Evolutionary conservation across 2,329 filamentous ascomycete species (phyloP).

Genomic region (Nemania bipapillata): DNA sequence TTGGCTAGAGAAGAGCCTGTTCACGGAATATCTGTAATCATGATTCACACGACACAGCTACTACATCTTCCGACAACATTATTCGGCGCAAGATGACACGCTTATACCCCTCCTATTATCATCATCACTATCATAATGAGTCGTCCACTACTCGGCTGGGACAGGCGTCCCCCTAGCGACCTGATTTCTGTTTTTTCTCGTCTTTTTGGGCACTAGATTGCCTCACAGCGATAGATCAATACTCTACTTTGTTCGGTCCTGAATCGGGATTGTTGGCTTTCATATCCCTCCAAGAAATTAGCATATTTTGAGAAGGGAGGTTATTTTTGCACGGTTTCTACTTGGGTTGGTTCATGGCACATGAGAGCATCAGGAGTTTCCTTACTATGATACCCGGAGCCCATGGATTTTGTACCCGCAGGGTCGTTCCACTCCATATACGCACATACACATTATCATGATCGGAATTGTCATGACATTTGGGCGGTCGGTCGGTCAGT

Average conservation of each 20-base stretch:
- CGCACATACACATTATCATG: slow-evolving; percentile 29
- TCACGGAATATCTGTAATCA: slow-evolving; percentile 52
- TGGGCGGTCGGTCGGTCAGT: slow-evolving; percentile 27
- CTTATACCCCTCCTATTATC: neutral
- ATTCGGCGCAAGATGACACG: neutral
- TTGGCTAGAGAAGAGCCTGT: slow-evolving; percentile 73
- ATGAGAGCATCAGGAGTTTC: slow-evolving; percentile 49
- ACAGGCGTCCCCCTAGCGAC: neutral
- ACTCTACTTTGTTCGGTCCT: slow-evolving; percentile 15
- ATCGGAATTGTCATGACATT: slow-evolving; percentile 34
- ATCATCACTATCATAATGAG: neutral
- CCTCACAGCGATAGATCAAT: slow-evolving; percentile 35
- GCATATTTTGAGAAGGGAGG: slow-evolving; percentile 30
- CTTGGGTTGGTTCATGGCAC: slow-evolving; percentile 41
- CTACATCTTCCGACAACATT: neutral
- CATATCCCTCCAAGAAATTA: neutral
- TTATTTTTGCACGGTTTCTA: slow-evolving; percentile 22
- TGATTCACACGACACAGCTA: neutral
- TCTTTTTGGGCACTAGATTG: slow-evolving; percentile 34
- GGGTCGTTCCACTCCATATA: slow-evolving; percentile 50
- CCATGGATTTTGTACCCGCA: slow-evolving; percentile 41
- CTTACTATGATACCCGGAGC: slow-evolving; percentile 53
- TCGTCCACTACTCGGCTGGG: neutral
- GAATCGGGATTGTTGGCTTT: slow-evolving; percentile 14
- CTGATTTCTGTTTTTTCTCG: neutral